Evolutionary conservation across 2,329 filamentous ascomycete genomes (phyloP).

Genomic region (Ophiostoma piceae): DNA sequence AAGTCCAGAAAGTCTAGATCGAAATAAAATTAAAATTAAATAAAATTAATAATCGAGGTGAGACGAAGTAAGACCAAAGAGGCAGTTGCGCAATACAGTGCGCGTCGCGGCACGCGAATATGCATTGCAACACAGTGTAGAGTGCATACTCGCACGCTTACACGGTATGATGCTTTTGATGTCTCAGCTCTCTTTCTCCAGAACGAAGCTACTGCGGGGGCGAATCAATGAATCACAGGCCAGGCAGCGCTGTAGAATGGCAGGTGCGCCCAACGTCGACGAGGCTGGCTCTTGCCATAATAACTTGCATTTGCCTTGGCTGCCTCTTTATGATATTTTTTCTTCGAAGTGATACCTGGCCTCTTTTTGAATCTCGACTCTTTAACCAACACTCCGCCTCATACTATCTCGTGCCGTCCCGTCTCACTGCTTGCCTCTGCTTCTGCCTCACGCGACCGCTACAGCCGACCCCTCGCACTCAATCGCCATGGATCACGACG

Average conservation of each 20-base stretch:
- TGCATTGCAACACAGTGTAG: neutral
- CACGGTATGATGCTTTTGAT: neutral
- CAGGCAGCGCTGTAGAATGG: neutral
- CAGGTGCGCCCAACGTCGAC: neutral
- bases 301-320: neutral
- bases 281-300: neutral
- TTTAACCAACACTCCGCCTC: neutral
- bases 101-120: slow-evolving; percentile 6
- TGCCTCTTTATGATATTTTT: neutral
- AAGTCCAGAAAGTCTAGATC: too few species aligned
- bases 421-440: neutral
- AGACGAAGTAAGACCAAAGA: slow-evolving; percentile 4
- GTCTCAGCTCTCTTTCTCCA: neutral
- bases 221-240: slow-evolving; percentile 6
- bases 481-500: slow-evolving; percentile 8
- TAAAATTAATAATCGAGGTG: neutral
- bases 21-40: neutral
- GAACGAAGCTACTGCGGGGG: neutral
- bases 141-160: neutral
- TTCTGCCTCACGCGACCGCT: neutral
- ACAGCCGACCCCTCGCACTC: neutral
- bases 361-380: neutral
- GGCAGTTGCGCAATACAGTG: slow-evolving; percentile 10
- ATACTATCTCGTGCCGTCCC: neutral
- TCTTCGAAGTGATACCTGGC: neutral